Conservation (phyloP, 2,329 filamentous ascomycete species). For the Pezicula radicicola region DNA sequence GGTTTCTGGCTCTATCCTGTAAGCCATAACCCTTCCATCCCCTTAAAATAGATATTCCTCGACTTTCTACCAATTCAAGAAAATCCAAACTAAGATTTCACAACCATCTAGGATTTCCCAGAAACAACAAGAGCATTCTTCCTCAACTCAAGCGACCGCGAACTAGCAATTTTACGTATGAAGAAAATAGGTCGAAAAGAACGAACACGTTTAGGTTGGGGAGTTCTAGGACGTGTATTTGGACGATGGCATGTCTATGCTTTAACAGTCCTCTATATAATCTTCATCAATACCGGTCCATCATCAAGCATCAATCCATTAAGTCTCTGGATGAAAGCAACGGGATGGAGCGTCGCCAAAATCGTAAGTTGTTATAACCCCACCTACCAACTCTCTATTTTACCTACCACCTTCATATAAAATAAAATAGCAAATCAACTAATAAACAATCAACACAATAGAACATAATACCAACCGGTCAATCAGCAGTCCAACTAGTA, state of each 20-base stretch:
- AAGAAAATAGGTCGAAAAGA: conserved; percentile 21
- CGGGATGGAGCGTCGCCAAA: conserved; percentile 40
- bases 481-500: conserved; percentile 49
- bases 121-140: conserved; percentile 24
- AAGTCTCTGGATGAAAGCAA: conserved; percentile 38
- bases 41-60: too few species aligned
- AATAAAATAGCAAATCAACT: too few species aligned
- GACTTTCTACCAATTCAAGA: too few species aligned
- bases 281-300: conserved; percentile 34
- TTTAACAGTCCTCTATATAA: conserved; percentile 33
- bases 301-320: conserved; percentile 34
- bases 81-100: too few species aligned
- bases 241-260: conserved; percentile 35
- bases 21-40: too few species aligned
- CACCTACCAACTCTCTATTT: neutral
- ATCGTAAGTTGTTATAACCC: conserved; percentile 32
- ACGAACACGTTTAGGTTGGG: conserved; percentile 23
- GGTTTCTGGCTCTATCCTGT: conserved; percentile 26
- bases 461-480: conserved; percentile 46
- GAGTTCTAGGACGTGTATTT: conserved; percentile 23
- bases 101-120: conserved; percentile 10
- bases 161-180: conserved; percentile 21
- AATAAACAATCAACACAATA: conserved; percentile 2
- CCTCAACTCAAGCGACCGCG: conserved; percentile 13
- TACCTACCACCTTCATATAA: too few species aligned